Evolutionary conservation across 2,329 filamentous ascomycete genomes (phyloP).

Genomic region (Cladosporium oxysporum): DNA sequence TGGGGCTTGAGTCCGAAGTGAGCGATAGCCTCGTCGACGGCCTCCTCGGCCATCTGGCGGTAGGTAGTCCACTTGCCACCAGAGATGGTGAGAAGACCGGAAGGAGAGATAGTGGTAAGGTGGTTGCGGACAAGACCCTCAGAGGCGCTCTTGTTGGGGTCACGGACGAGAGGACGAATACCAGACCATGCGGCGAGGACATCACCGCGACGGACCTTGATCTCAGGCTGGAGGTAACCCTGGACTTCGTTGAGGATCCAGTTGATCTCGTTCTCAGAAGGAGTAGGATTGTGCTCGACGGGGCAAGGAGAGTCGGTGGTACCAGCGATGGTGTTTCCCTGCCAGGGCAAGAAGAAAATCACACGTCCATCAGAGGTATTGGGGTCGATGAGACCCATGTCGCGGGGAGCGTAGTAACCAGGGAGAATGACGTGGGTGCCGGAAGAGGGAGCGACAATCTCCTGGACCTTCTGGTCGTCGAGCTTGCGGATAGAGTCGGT

Average conservation of each 20-base stretch:
- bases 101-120: conserved; percentile 75
- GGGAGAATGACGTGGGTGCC: conserved; percentile 86
- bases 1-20: conserved; percentile 64
- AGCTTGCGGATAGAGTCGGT: conserved; percentile 83
- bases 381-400: conserved; percentile 87
- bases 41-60: conserved; percentile 89
- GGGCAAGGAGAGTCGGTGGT: conserved; percentile 78
- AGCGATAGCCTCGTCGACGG: conserved; percentile 76
- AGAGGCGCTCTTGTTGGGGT: conserved; percentile 82
- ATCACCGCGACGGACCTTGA: conserved; percentile 80
- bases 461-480: conserved; percentile 69
- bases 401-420: conserved; percentile 79
- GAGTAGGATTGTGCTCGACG: conserved; percentile 72
- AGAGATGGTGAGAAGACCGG: conserved; percentile 79
- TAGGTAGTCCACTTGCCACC: conserved; percentile 91
- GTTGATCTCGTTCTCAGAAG: conserved; percentile 79
- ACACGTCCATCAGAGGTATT: conserved; percentile 84
- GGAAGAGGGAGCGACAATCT: conserved; percentile 82
- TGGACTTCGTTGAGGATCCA: conserved; percentile 86
- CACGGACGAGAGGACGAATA: conserved; percentile 81
- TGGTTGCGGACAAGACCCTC: conserved; percentile 87
- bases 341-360: conserved; percentile 92
- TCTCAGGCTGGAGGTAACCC: conserved; percentile 79
- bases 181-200: conserved; percentile 90
- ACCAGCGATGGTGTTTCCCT: conserved; percentile 87